These are phyloP conservation scores for Calonectria montana DNA, from an alignment of 2,329 filamentous ascomycete species.

Conservation along the genomic window DNA sequence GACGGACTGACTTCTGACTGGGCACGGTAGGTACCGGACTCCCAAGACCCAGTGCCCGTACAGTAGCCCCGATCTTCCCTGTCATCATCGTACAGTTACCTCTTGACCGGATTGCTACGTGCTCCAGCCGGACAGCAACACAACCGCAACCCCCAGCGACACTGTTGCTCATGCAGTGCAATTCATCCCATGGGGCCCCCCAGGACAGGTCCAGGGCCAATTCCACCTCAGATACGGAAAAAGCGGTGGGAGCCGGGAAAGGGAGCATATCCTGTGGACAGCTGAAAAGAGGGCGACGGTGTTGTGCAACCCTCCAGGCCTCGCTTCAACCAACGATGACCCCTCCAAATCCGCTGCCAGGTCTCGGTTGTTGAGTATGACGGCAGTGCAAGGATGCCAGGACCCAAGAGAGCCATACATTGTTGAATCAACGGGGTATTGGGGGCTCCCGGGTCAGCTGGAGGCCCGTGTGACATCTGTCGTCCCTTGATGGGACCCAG, in stretches of 20 bases:
- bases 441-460: constrained; percentile 13
- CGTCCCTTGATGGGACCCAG: constrained; percentile 12
- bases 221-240: not conserved
- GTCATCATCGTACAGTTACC: constrained; percentile 11
- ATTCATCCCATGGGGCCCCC: not conserved
- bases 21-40: constrained; percentile 3
- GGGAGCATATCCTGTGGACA: not conserved
- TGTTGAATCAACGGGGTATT: constrained; percentile 15
- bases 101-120: constrained; percentile 6
- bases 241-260: constrained; percentile 1
- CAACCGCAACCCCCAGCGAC: constrained; percentile 6
- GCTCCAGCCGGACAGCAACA: constrained; percentile 3
- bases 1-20: not conserved
- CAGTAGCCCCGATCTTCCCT: constrained; percentile 6
- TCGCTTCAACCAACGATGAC: constrained; percentile 1
- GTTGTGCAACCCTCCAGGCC: constrained; percentile 27
- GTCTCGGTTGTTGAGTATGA: constrained; percentile 28
- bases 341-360: constrained; percentile 17
- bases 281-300: constrained; percentile 9
- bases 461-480: constrained; percentile 32
- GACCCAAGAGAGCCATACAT: constrained; percentile 5
- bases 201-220: not conserved
- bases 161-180: constrained; percentile 6
- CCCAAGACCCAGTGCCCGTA: not conserved
- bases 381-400: constrained; percentile 22